Base-by-base conservation (phyloP, 2,329 filamentous ascomycete species). In the Alternaria brassicicola region DNA sequence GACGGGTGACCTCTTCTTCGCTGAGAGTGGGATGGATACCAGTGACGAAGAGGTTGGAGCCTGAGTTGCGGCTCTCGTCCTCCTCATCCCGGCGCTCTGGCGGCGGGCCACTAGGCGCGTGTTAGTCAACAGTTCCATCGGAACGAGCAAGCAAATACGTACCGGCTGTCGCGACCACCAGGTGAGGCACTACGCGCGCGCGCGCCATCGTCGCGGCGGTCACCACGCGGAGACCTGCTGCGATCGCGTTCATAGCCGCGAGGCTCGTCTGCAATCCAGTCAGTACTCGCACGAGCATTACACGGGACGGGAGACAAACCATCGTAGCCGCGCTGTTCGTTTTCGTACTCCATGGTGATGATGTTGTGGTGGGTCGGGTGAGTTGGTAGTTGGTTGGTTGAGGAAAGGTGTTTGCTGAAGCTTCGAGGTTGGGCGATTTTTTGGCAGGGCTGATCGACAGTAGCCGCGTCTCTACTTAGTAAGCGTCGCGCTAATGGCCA, bases 21-120 rank as follows among this genome's bases (percentile, higher is more conserved):
- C 86, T 89, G 67, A 99, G 86, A 72, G 91, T 91, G 57, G 95
- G 95, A 78, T 98, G 93, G 67, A 99, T 99, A 70, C 95, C 95
- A 64, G 95, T 99, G 67, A 99, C 95, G 79, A 99, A 99, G 59
- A 99, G 90, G 83, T 99, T 99, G 68, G 95, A 97, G 70, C 95
- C 95, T 63, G 93, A 91, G 82, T 99, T 99, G 75, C 90, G 78
- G 64, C 93, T 89, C 69, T 90, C 90, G 68, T 95, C 91, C 70
- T 96, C 92, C 68, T 95, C 90, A 63, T 78, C 74, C 66, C 80
- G 80, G 59, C 79, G 75, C 64, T 81, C 80, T 47, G 79, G 76
- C 38, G 80, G 79, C 45, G 80, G 80, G 76, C 76, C 82, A 71
- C 78, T 84, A 79, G 33, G 42, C 28, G 19, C 28, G 45, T 21